Conservation (phyloP, 495 filamentous ascomycete species). For the Hypoxylon lienhwacheense region DNA sequence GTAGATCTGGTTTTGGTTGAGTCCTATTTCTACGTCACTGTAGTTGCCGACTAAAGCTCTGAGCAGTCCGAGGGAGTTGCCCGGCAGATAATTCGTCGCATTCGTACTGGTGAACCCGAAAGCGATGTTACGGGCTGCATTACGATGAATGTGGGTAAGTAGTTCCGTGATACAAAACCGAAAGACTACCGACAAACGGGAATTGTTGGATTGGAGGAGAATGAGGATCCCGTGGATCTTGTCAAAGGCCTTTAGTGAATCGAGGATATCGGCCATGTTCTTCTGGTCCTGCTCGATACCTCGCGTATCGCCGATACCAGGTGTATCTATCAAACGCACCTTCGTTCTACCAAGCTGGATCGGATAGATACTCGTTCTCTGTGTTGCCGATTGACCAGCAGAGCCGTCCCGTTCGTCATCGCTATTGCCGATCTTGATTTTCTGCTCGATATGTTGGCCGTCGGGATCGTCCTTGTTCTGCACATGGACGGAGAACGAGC, state of each 20-base stretch:
- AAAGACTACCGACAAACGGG: background rate
- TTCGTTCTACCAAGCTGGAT: background rate
- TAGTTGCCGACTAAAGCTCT: background rate
- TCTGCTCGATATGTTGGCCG: background rate
- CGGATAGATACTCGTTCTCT: background rate
- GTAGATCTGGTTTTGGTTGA: background rate
- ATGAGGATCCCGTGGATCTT: background rate
- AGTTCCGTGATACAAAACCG: background rate
- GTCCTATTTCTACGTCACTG: background rate
- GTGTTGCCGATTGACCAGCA: background rate
- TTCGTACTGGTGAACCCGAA: conserved; percentile 1
- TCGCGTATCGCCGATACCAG: conserved; percentile 1
- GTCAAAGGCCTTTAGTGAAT: background rate
- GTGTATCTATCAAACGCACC: background rate
- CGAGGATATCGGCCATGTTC: conserved; percentile 1
- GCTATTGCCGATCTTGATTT: background rate
- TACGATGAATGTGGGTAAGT: background rate
- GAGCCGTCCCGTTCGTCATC: background rate
- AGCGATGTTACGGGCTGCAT: background rate
- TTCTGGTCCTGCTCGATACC: background rate
- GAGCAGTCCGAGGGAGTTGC: background rate
- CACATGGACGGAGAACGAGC: background rate
- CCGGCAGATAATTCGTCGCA: background rate
- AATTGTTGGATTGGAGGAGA: background rate
- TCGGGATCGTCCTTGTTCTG: background rate